A percentile compares a stretch with the other conserved stretches of the same genome.
Conservation (phyloP, 176 grass and related monocot species). For the Eleusine coracana region DNA sequence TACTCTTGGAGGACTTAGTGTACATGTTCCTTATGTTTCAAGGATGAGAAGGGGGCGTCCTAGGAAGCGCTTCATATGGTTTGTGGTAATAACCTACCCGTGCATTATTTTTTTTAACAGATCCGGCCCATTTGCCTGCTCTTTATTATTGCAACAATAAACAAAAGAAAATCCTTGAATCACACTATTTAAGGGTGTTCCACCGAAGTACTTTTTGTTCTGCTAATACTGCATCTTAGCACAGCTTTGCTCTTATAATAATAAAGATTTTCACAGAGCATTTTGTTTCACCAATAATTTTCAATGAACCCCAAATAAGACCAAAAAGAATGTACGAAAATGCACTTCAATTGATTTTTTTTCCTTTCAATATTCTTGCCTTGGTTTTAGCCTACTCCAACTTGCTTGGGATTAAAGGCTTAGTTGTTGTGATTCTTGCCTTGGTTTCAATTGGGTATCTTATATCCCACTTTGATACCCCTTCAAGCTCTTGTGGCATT, state of each 20-base stretch:
- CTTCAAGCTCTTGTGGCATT: not conserved
- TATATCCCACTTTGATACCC: slow-evolving; percentile 12
- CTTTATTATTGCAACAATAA: slow-evolving; percentile 17
- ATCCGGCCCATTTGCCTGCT: not conserved
- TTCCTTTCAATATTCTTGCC: not conserved
- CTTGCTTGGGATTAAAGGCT: too few relatives aligned
- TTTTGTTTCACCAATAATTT: slow-evolving; percentile 22
- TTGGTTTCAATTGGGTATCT: not conserved
- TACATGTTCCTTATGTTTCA: slow-evolving; percentile 81
- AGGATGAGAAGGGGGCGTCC: slow-evolving; percentile 87
- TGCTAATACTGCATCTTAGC: not conserved
- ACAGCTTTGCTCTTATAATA: slow-evolving; percentile 22
- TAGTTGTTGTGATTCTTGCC: not conserved
- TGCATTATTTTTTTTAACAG: slow-evolving; percentile 13
- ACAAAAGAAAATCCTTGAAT: not conserved
- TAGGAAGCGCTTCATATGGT: slow-evolving; percentile 67
- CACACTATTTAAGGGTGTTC: not conserved
- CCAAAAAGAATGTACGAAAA: not conserved
- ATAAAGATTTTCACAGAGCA: slow-evolving; percentile 6
- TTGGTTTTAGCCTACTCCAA: not conserved
- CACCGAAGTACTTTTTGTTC: slow-evolving; percentile 1
- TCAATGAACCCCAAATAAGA: slow-evolving; percentile 16
- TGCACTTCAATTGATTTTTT: slow-evolving; percentile 7
- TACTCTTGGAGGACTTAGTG: slow-evolving; percentile 76
- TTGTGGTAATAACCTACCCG: slow-evolving; percentile 70